These are phyloP conservation scores for Beta corolliflora DNA, from an alignment of 179 eudicot species.

Conservation along the genomic window DNA sequence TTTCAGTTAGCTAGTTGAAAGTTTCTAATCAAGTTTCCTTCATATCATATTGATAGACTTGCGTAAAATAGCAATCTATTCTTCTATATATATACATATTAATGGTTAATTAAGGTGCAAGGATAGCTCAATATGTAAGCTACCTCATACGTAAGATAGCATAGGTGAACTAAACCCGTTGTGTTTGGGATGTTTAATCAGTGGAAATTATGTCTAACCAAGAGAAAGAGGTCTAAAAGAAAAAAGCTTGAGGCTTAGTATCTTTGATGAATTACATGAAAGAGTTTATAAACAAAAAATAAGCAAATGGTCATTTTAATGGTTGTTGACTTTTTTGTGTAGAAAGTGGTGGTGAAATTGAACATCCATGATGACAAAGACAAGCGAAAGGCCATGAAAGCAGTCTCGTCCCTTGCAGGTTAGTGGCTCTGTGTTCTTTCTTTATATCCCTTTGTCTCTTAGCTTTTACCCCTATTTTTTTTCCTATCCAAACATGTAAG, in stretches of 20 bases:
- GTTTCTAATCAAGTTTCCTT: background rate
- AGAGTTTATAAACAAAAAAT: background rate
- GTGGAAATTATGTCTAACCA: background rate
- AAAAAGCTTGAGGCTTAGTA: background rate
- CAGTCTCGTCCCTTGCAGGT: conserved; percentile 50
- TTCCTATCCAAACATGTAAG: background rate
- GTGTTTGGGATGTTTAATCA: background rate
- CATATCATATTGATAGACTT: background rate
- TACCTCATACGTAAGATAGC: background rate
- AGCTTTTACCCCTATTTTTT: background rate
- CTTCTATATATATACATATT: background rate
- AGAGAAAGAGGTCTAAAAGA: background rate
- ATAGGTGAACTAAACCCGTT: background rate
- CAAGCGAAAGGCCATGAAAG: conserved; percentile 52
- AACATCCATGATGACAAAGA: conserved; percentile 42
- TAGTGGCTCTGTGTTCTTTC: background rate
- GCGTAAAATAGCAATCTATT: background rate
- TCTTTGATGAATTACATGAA: background rate
- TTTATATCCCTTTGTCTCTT: background rate
- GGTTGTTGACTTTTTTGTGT: conserved; percentile 17
- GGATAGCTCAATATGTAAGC: background rate
- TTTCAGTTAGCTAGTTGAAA: background rate
- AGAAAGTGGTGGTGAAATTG: conserved; percentile 54
- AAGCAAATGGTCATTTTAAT: background rate
- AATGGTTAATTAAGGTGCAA: background rate